Conservation (phyloP, 495 filamentous ascomycete genomes). For the Aspergillus bertholletiae region DNA sequence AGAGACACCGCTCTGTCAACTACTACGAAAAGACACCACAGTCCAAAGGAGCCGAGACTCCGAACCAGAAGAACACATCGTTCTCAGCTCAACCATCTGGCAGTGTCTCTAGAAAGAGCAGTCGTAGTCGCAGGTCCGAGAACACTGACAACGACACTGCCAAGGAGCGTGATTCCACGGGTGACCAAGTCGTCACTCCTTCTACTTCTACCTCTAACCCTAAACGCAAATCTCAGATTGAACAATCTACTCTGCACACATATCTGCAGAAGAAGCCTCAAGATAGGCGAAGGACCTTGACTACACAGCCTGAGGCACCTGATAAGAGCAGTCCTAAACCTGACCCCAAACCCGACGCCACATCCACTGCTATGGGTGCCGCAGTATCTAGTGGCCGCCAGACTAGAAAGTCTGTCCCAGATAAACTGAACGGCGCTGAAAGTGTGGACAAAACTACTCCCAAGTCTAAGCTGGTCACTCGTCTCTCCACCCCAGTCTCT, state of each 20-base stretch:
- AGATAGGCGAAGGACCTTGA: slow-evolving; percentile 8
- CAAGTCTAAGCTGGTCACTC: slow-evolving; percentile 3
- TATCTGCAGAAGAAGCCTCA: slow-evolving; percentile 14
- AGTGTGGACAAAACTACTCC: slow-evolving; percentile 1
- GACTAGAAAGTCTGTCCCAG: slow-evolving; percentile 16
- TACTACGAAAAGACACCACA: slow-evolving; percentile 10
- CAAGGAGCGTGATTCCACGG: not conserved
- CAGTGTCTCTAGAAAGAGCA: slow-evolving; percentile 3
- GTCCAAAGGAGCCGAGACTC: slow-evolving; percentile 7
- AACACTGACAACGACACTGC: slow-evolving; percentile 2
- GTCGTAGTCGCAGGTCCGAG: slow-evolving; percentile 4
- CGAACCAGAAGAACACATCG: not conserved
- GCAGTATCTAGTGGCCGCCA: slow-evolving; percentile 5
- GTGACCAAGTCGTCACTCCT: not conserved
- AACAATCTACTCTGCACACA: slow-evolving; percentile 9
- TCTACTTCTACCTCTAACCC: slow-evolving; percentile 2
- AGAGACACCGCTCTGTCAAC: slow-evolving; percentile 15
- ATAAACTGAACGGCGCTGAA: slow-evolving; percentile 9
- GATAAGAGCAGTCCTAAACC: slow-evolving; percentile 4
- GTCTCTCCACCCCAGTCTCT: slow-evolving; percentile 11
- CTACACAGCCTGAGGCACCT: slow-evolving; percentile 4
- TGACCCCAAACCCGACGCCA: not conserved
- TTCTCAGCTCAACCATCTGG: not conserved
- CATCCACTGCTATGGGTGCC: slow-evolving; percentile 5
- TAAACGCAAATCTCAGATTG: slow-evolving; percentile 1